Evolutionary conservation across 148 eudicot genomes (phyloP).

Genomic region (Camellia japonica): DNA sequence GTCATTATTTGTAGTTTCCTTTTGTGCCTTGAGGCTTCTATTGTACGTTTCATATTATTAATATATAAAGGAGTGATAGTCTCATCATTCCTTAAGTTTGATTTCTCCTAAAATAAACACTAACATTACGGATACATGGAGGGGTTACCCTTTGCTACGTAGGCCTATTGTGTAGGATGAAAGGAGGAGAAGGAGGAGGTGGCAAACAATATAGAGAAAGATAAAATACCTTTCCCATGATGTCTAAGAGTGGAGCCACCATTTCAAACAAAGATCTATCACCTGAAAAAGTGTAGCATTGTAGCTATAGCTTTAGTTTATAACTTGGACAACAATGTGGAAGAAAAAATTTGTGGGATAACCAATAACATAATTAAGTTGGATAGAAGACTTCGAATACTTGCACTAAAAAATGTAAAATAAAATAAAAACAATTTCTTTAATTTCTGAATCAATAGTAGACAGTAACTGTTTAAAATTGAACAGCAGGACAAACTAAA

Average conservation of each 20-base stretch:
- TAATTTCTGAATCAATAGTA: not conserved
- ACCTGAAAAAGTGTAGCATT: constrained; percentile 42
- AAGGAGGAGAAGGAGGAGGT: not conserved
- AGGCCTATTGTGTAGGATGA: not conserved
- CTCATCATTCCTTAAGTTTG: no score
- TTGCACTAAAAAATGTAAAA: not conserved
- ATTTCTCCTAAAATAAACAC: no score
- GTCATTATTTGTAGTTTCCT: no score
- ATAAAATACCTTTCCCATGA: constrained; percentile 86
- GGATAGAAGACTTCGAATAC: not conserved
- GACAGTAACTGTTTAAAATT: not conserved
- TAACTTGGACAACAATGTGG: not conserved
- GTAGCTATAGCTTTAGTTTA: not conserved
- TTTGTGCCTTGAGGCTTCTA: no score
- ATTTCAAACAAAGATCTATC: constrained; percentile 69
- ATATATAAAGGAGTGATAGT: no score
- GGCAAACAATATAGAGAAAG: not conserved
- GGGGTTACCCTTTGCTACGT: not conserved
- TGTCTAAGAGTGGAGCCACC: constrained; percentile 67
- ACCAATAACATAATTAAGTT: not conserved
- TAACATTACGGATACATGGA: not conserved
- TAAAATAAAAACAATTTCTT: not conserved
- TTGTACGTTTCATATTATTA: no score
- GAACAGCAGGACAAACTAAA: not conserved
- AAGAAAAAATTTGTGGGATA: not conserved